Base-by-base conservation (phyloP, 164 flowering plant genomes). In the Vitis rupestris region DNA sequence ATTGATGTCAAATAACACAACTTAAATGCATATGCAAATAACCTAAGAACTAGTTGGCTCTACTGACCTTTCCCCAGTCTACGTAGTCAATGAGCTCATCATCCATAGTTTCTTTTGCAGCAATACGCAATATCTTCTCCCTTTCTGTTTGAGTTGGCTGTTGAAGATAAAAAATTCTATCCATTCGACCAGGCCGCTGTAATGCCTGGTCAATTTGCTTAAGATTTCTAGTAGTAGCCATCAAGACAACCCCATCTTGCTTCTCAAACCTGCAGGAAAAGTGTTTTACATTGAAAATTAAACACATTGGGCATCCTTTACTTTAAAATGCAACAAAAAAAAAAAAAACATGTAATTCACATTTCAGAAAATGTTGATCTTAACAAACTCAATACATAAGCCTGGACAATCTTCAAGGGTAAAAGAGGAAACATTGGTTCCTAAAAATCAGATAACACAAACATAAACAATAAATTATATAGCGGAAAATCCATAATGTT, bases 201-300 rank as follows among this genome's bases (percentile, higher is more conserved):
- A 94, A 79, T n/a, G 99, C 99, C 78, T 80, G 82, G 73, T 92
- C 97, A 82, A 94, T 86, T 82, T 88, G 88, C 66, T 84, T 86
- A 50, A 92, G 83, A 79, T 86, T 89, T 77, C 88, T 82, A 15
- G 97, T 90, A 47, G 99, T 94, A 65, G 99, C 97, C 92, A 94
- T 90, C 80, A 94, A 78, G 70, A 94, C 97, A 74, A 94, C 99
- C 64, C 99, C 99, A 77, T 94, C 99, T 82, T 94, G 99, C 69
- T 94, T 94, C 82, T 92, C 94, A 91, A 94, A 94, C 74, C 99
- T 94, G 79, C 72, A 81, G 37, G 69, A 66, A 65, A 6, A 3
- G 7, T 37, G 44, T 37, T 37, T 37, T 37, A 37, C 44, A 37
- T 37, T 37, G 44, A 37, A 37, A 37, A 37, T 23, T 37, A 37